phyloP scores from a whole-genome alignment of 306 rosid genomes.

The Medicago lupulina region DNA sequence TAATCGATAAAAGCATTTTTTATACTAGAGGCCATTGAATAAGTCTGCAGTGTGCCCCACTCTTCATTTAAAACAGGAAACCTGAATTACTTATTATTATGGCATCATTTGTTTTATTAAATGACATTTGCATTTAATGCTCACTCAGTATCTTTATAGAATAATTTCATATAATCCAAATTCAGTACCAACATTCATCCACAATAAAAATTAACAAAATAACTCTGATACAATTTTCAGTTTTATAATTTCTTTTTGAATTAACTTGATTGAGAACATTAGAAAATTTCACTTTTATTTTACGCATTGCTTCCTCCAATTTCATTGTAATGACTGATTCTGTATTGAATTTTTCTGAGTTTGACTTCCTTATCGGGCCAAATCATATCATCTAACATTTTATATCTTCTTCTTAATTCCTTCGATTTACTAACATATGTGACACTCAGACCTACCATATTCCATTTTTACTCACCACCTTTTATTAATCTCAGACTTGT shows the following conservation, averaged over 20 bases:
- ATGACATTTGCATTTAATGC: background rate
- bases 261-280: background rate
- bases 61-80: too few species aligned
- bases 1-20: too few species aligned
- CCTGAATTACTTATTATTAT: too few species aligned
- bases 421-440: conserved; percentile 20
- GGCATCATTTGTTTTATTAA: too few species aligned
- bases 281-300: background rate
- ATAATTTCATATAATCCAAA: conserved; percentile 1
- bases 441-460: background rate
- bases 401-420: conserved; percentile 34
- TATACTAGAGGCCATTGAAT: too few species aligned
- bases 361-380: conserved; percentile 2
- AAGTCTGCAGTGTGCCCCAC: too few species aligned
- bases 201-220: background rate
- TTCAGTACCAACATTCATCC: background rate
- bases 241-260: background rate
- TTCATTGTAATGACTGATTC: conserved; percentile 3
- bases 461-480: background rate
- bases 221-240: background rate
- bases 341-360: background rate
- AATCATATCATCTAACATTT: conserved; percentile 15
- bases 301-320: background rate
- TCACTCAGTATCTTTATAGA: background rate
- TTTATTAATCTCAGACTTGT: conserved; percentile 74